phyloP scores from a whole-genome alignment of 139 green algal genomes.

The Helicosporidium sp. region DNA sequence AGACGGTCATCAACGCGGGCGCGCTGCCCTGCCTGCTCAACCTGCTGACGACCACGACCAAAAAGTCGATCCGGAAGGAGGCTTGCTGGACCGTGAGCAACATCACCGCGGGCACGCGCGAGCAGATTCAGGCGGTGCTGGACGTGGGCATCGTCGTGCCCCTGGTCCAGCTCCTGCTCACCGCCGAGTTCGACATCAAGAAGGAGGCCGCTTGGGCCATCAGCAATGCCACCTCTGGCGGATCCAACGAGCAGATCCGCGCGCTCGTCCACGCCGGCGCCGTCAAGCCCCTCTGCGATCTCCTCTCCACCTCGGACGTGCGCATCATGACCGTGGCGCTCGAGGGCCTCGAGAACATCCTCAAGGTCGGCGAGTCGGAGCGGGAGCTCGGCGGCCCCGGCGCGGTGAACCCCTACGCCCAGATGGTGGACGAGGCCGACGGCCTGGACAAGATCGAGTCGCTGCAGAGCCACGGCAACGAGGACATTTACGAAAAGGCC shows the following conservation, averaged over 20 bases:
- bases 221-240: conserved; percentile 89
- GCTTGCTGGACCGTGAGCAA: conserved; percentile 99
- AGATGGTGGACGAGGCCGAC: conserved; percentile 83
- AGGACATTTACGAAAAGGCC: conserved; percentile 97
- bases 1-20: conserved; percentile 94
- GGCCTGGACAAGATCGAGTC: conserved; percentile 97
- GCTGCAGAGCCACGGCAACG: conserved; percentile 73
- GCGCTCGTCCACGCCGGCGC: conserved; percentile 67
- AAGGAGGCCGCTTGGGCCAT: conserved; percentile 99
- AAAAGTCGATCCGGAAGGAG: conserved; percentile 99
- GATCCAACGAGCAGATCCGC: conserved; percentile 59
- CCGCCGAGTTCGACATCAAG: conserved; percentile 96
- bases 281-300: conserved; percentile 91
- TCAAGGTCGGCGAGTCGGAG: conserved; percentile 66
- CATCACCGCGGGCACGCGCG: conserved; percentile 95
- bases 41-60: conserved; percentile 76
- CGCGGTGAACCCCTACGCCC: conserved; percentile 60
- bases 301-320: conserved; percentile 70
- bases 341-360: conserved; percentile 97
- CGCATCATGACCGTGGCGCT: conserved; percentile 94
- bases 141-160: conserved; percentile 74
- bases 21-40: conserved; percentile 79
- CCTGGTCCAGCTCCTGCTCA: conserved; percentile 68
- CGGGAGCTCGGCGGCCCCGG: conserved; percentile 33
- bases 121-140: conserved; percentile 93